Base-by-base conservation (phyloP, 2,329 filamentous ascomycete genomes). In the Cladobotryum protrusum region DNA sequence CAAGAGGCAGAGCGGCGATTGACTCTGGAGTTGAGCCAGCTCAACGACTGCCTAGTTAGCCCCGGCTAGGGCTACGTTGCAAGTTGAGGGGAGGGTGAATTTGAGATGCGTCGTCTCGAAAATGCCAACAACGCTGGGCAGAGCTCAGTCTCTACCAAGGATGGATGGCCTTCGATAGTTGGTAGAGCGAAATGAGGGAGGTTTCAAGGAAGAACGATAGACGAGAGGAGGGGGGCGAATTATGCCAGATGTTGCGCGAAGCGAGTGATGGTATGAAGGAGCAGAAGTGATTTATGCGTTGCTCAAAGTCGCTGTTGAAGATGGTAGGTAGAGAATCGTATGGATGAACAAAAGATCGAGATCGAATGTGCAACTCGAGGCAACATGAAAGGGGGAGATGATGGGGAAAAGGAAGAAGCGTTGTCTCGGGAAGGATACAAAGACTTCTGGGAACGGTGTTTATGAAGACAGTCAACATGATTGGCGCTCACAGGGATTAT, bases 1-100 rank as follows among this genome's bases (percentile, higher is more conserved):
- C 61, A 65, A 62, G 56, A 70, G 67, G 67, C 67, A 70, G 67
- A 70, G 62, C 57, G 65, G 60, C 54, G 66, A 60, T 61, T 68
- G 65, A 60, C 63, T 69, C 65, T 67, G 67, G 64, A 70, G 61
- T 70, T 70, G 67, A 66, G 67, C 67, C 67, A 70, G 65, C 56
- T 66, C 63, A 60, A 63, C 67, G 63, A 61, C 61, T 62, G 56
- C 43, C 43, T 50, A 43, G 29, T 49, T 45, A 46, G 44, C 42
- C 50, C 46, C 37, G 50, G 47, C 47, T 47, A 20, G 50, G 50
- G 50, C 50, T 52, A 48, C 44, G 49, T 45, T 44, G 49, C 24
- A 47, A 42, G 48, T 41, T 50, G 48, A 50, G 40, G 24, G 24
- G 24, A 8, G 24, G 11, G 24, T 29, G 24, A 29, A 9, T 29